Conservation (phyloP, 345 rosid species). For the Zanthoxylum bungeanum region DNA sequence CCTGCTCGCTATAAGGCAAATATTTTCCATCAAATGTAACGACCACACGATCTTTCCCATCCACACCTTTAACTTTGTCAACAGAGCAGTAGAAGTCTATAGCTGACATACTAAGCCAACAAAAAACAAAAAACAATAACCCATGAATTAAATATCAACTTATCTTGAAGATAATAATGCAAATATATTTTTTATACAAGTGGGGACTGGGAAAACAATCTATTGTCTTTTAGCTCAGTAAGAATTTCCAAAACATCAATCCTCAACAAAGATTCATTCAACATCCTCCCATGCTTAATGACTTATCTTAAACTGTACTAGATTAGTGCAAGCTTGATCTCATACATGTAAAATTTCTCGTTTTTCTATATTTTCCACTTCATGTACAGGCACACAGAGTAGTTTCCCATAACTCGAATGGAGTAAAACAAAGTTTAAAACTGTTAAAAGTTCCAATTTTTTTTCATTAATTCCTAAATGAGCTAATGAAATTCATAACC, state of each 20-base stretch:
- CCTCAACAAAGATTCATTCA: neutral
- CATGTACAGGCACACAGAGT: neutral
- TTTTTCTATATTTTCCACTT: neutral
- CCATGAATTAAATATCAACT: neutral
- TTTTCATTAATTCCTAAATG: neutral
- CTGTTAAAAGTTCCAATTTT: neutral
- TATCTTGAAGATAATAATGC: neutral
- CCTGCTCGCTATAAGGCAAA: slow-evolving; percentile 78
- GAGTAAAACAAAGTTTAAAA: neutral
- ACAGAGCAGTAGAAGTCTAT: slow-evolving; percentile 96
- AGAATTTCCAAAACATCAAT: neutral
- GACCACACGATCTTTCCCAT: slow-evolving; percentile 80
- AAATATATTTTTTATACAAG: no score
- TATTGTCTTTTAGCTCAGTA: neutral
- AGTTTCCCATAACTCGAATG: neutral
- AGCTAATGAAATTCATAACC: neutral
- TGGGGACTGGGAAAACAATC: neutral
- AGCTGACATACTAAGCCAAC: slow-evolving; percentile 72
- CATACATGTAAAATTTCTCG: neutral
- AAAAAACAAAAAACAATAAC: neutral
- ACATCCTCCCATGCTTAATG: slow-evolving; percentile 1
- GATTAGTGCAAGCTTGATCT: neutral
- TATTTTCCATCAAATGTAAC: slow-evolving; percentile 89
- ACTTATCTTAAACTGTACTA: neutral
- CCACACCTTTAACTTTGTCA: slow-evolving; percentile 77